Base-by-base conservation (phyloP, 768 basidiomycete genomes). In the Lentinus brumalis region DNA sequence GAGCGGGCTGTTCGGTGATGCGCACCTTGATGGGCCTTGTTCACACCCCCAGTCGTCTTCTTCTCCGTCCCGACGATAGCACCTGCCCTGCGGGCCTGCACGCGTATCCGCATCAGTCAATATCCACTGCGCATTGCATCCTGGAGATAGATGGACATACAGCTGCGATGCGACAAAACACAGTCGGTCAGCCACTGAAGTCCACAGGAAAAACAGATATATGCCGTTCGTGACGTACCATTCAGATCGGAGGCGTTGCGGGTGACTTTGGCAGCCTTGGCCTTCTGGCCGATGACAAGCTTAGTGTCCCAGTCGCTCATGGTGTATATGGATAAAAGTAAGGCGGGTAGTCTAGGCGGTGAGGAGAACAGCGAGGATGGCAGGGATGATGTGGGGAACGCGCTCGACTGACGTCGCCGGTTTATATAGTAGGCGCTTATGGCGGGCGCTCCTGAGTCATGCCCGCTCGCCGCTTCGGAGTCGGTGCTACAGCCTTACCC, bases 41-140 rank as follows among this genome's bases (percentile, higher is more conserved):
- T 95, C 46, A 73, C 72, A 40, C 88, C 89, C 30, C 73, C 79
- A 14, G 84, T 76, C 4, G 85, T 73, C 69, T 93, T 94, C 81
- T 91, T 94, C 74, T 94, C 92, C 9, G 91, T 93, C 26, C 85
- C 83, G 38, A 94, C 87, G 62, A 92, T 87, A 49, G 88, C 84
- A 32, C 91, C 92, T 44, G 81, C 73, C 70, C 93, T 79, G 35
- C 89, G 86, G 60, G 92, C 92, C 91, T 92, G 66, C 8, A 55
- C 41, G 51, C 3, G 16, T 18, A 46, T n/a, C 35, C 44, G 14
- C 32, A 52, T 55, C 47, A 69, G 70, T 51, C 11, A 46, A 30
- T 8, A 9, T 35, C 32, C 21, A 15, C 31, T 38, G 50, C 32
- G 46, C 15, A 53, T 18, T 38, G 42, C 30, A 51, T 44, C 35